phyloP scores from a whole-genome alignment of 306 rosid species.

The Pyrus pyrifolia region DNA sequence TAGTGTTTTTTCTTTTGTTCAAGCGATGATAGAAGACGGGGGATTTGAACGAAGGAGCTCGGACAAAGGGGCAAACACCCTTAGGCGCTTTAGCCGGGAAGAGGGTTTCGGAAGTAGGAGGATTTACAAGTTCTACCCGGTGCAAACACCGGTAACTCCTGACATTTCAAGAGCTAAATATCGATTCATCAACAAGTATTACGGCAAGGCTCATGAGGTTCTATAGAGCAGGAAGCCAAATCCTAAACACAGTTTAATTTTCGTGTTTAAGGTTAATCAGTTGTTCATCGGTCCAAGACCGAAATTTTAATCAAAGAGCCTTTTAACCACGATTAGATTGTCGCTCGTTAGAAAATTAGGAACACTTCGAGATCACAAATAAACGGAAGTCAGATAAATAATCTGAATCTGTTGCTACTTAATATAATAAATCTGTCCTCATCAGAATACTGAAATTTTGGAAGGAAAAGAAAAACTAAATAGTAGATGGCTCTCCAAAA shows the following conservation, averaged over 20 bases:
- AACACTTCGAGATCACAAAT: background rate
- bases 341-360: background rate
- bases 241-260: background rate
- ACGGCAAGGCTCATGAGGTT: background rate
- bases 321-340: background rate
- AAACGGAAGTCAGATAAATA: background rate
- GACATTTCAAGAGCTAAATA: background rate
- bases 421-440: constrained; percentile 26
- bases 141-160: background rate
- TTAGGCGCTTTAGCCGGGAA: background rate
- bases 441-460: constrained; percentile 19
- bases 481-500: constrained; percentile 19
- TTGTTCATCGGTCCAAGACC: background rate
- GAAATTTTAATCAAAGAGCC: background rate
- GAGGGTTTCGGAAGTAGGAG: background rate
- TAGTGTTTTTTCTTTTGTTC: background rate
- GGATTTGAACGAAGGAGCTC: background rate
- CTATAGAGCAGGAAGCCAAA: background rate
- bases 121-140: background rate
- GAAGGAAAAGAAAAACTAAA: background rate
- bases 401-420: background rate
- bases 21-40: background rate
- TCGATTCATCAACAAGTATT: background rate
- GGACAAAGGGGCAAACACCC: background rate
- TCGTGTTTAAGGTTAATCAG: background rate